Conservation (phyloP, 2,329 filamentous ascomycete species). For the Fusarium continuum region DNA sequence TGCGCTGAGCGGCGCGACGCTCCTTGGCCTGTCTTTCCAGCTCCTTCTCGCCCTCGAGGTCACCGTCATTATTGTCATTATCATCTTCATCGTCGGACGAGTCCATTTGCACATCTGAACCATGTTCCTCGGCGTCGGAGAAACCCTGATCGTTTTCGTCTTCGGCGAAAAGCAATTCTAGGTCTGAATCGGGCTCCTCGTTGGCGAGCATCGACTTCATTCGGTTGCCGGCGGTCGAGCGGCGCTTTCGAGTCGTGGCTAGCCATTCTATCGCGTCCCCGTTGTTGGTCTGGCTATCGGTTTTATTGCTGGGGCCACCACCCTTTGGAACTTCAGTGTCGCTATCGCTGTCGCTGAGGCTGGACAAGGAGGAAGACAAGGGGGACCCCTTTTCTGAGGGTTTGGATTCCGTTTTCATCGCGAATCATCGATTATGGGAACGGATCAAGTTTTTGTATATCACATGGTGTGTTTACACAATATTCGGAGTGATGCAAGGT, state of each 20-base stretch:
- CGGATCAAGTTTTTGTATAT: conserved; percentile 5
- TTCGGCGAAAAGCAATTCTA: conserved; percentile 80
- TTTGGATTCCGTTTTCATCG: conserved; percentile 46
- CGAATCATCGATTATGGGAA: conserved; percentile 19
- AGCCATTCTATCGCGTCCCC: conserved; percentile 69
- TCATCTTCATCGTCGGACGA: conserved; percentile 87
- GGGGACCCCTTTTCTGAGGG: conserved; percentile 48
- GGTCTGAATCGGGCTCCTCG: conserved; percentile 73
- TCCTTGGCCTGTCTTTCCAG: conserved; percentile 79
- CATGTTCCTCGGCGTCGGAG: conserved; percentile 72
- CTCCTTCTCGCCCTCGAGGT: conserved; percentile 88
- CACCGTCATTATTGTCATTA: conserved; percentile 68
- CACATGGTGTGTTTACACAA: conserved; percentile 31
- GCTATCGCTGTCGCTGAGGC: conserved; percentile 45
- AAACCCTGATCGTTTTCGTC: conserved; percentile 75
- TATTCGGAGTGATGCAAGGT: conserved; percentile 2
- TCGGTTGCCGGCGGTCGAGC: conserved; percentile 84
- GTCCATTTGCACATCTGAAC: conserved; percentile 84
- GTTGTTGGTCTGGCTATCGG: conserved; percentile 50
- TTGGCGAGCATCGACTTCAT: conserved; percentile 81
- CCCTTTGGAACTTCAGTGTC: conserved; percentile 43
- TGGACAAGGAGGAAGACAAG: conserved; percentile 44
- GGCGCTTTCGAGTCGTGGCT: conserved; percentile 76
- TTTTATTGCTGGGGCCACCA: conserved; percentile 46
- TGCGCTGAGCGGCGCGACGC: conserved; percentile 73